Evolutionary conservation across 2,329 filamentous ascomycete genomes (phyloP).

Genomic region (Exserohilum turcica): DNA sequence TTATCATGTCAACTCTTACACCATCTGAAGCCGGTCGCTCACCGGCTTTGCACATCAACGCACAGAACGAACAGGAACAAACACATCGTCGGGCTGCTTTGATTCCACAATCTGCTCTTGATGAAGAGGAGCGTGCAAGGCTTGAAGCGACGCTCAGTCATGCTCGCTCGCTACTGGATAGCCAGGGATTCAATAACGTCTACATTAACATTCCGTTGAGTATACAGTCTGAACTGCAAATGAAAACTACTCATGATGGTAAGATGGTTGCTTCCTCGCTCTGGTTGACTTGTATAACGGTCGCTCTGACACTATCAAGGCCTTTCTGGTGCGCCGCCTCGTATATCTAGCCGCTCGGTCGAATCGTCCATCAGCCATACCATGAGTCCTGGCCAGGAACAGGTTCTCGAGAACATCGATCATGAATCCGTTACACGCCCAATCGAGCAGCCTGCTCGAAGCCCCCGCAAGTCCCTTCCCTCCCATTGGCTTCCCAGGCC

Average conservation of each 20-base stretch:
- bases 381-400: constrained; percentile 11
- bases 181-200: constrained; percentile 20
- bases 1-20: constrained; percentile 34
- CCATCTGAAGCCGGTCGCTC: constrained; percentile 18
- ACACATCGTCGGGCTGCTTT: constrained; percentile 14
- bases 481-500: constrained; percentile 28
- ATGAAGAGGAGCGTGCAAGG: constrained; percentile 3
- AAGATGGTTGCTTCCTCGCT: constrained; percentile 32
- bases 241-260: constrained; percentile 34
- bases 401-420: constrained; percentile 3
- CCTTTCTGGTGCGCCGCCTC: constrained; percentile 4
- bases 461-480: constrained; percentile 37
- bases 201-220: constrained; percentile 32
- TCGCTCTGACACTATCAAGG: constrained; percentile 23
- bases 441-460: constrained; percentile 7
- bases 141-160: constrained; percentile 3
- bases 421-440: not conserved
- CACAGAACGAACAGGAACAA: constrained; percentile 1
- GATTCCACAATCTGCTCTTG: constrained; percentile 30
- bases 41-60: constrained; percentile 7
- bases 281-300: constrained; percentile 25
- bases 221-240: constrained; percentile 24
- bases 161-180: constrained; percentile 19
- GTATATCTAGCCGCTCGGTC: constrained; percentile 3
- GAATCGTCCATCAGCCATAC: constrained; percentile 6